Evolutionary conservation across 345 rosid genomes (phyloP), one percentile per base, ranked within the genome.

Genomic region (Kandelia obovata): DNA sequence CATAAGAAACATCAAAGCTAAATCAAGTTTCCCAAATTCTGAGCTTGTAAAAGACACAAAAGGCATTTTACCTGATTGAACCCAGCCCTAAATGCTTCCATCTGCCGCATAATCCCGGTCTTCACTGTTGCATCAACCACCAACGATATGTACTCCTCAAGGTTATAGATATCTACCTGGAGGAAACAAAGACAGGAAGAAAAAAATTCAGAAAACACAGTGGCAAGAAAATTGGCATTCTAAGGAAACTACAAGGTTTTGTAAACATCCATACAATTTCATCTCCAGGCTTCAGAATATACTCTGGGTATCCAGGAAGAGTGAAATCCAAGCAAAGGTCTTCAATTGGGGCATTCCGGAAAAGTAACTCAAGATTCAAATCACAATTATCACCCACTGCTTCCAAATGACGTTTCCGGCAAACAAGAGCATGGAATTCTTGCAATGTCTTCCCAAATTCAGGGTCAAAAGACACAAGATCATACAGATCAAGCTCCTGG

Each of bases 401-500:
- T 72, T 90, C 98, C 61, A 92, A 72, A 71, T 79, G 82, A 37
- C 83, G 89, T 80, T 96, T 96, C 60, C 98, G 86, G 72, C 78
- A 69, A 82, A 96, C 92, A 71, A 92, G 84, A 72, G 83, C 84
- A 70, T 79, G 82, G 74, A 96, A 71, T 80, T 92, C 99, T 87
- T 84, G 96, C 81, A 96, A 81, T 52, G 73, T 84, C 83, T 87
- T 96, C 79, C 99, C 99, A 66, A 90, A 79, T 73, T 92, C 98
- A 60, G 80, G 71, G 69, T 96, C 99, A 75, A 96, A 89, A 37
- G 84, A 85, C 28, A 76, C 75, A 79, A 96, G 87, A 77, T 92
- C 96, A 78, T 88, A 84, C 80, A 92, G 74, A 92, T 92, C 99
- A 81, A 92, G 99, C 79, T 96, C 99, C 99, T 92, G 96, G 71